These are phyloP conservation scores for Bipolaris bicolor DNA, from an alignment of 2,329 filamentous ascomycete species.

Conservation along the genomic window DNA sequence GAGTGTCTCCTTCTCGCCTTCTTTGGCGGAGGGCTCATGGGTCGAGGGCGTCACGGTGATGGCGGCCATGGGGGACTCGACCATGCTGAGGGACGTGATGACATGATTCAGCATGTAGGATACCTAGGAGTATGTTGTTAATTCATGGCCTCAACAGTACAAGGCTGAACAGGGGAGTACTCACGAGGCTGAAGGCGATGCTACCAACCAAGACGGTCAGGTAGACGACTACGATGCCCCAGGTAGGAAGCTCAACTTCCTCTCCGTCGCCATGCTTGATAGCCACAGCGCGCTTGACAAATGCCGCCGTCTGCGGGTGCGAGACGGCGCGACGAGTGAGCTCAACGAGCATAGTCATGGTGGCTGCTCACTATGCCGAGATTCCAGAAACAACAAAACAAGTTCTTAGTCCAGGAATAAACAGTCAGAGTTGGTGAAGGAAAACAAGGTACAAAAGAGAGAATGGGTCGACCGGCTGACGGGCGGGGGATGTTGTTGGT, in stretches of 20 bases:
- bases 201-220: constrained; percentile 50
- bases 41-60: constrained; percentile 58
- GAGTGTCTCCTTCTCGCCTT: constrained; percentile 45
- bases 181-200: constrained; percentile 51
- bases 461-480: constrained; percentile 9
- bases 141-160: background rate
- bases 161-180: constrained; percentile 17
- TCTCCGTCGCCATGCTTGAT: constrained; percentile 14
- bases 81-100: constrained; percentile 66
- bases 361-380: constrained; percentile 1
- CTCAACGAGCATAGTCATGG: constrained; percentile 35
- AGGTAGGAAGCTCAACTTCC: constrained; percentile 36
- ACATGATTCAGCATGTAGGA: constrained; percentile 66
- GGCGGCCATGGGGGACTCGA: constrained; percentile 65
- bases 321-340: constrained; percentile 41
- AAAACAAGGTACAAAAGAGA: constrained; percentile 6
- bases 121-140: constrained; percentile 27
- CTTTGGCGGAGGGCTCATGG: constrained; percentile 49
- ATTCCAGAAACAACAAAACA: background rate
- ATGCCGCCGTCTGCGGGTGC: constrained; percentile 29
- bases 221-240: constrained; percentile 38
- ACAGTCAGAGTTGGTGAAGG: constrained; percentile 1
- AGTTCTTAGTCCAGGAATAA: background rate
- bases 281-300: constrained; percentile 38
- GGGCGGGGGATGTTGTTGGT: constrained; percentile 2